Conservation (phyloP, 306 rosid genomes). For the Cucurbita pepo region DNA sequence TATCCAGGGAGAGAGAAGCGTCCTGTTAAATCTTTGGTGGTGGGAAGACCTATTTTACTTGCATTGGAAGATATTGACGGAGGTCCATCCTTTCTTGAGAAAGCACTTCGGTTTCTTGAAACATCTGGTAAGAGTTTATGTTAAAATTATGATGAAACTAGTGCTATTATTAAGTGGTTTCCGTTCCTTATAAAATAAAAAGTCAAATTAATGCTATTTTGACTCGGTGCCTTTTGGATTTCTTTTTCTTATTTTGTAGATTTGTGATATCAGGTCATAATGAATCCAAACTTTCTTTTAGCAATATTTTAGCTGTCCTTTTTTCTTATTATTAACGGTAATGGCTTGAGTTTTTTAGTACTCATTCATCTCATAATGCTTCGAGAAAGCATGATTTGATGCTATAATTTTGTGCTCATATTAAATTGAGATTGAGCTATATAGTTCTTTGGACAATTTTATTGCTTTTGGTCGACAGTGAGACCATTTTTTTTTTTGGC, state of each 20-base stretch:
- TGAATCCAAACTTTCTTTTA: not conserved
- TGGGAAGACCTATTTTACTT: conserved; percentile 94
- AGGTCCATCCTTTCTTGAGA: conserved; percentile 96
- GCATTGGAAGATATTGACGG: conserved; percentile 99
- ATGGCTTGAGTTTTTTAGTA: not conserved
- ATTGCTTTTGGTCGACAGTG: not conserved
- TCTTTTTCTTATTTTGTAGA: conserved; percentile 3
- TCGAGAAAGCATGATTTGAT: not conserved
- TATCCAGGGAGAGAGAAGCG: conserved; percentile 86
- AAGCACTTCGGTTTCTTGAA: conserved; percentile 87
- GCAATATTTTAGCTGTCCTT: not conserved
- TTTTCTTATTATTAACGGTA: not conserved
- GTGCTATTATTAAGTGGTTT: not conserved
- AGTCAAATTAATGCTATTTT: not conserved
- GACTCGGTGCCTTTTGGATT: not conserved
- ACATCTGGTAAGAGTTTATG: conserved; percentile 49
- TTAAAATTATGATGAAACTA: not conserved
- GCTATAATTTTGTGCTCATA: not conserved
- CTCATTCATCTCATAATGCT: not conserved
- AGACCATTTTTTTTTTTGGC: not conserved
- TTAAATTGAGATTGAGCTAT: not conserved
- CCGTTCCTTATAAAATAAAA: not conserved
- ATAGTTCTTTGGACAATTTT: not conserved
- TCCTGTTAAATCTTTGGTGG: conserved; percentile 87
- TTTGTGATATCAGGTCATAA: not conserved